Conservation (phyloP, 2,329 filamentous ascomycete genomes). For the Bipolaris gigantea region DNA sequence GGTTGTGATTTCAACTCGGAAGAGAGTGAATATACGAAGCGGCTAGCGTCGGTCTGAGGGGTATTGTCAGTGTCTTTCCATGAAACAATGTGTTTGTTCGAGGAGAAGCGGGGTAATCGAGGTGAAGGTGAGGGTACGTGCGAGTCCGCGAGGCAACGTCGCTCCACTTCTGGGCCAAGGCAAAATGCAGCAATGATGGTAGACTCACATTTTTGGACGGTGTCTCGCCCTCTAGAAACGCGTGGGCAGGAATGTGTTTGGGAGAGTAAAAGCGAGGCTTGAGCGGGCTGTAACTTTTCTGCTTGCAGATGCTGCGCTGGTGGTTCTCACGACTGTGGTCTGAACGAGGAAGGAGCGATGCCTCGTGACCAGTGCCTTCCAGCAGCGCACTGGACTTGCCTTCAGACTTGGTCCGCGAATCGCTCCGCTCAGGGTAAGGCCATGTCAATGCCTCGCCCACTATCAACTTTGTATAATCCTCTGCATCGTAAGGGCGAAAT, state of each 20-base stretch:
- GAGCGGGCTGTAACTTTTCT: conserved; percentile 12
- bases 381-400: conserved; percentile 12
- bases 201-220: conserved; percentile 41
- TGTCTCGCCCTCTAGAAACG: conserved; percentile 25
- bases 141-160: conserved; percentile 4
- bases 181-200: conserved; percentile 16
- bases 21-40: conserved; percentile 26
- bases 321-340: conserved; percentile 23
- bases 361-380: conserved; percentile 2
- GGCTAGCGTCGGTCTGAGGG: conserved; percentile 28
- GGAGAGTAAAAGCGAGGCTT: conserved; percentile 40
- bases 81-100: background rate
- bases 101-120: background rate
- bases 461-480: conserved; percentile 36
- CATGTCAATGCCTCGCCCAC: conserved; percentile 24
- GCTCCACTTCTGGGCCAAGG: conserved; percentile 5
- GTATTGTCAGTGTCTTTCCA: conserved; percentile 11
- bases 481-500: conserved; percentile 25
- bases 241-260: conserved; percentile 20
- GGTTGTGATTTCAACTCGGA: conserved; percentile 8
- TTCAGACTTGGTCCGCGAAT: conserved; percentile 11
- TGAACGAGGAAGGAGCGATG: conserved; percentile 11
- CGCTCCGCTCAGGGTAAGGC: conserved; percentile 14
- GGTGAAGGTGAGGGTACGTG: conserved; percentile 11
- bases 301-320: conserved; percentile 7